Base-by-base conservation (phyloP, 2,329 filamentous ascomycete species). In the Diaporthe batatas region DNA sequence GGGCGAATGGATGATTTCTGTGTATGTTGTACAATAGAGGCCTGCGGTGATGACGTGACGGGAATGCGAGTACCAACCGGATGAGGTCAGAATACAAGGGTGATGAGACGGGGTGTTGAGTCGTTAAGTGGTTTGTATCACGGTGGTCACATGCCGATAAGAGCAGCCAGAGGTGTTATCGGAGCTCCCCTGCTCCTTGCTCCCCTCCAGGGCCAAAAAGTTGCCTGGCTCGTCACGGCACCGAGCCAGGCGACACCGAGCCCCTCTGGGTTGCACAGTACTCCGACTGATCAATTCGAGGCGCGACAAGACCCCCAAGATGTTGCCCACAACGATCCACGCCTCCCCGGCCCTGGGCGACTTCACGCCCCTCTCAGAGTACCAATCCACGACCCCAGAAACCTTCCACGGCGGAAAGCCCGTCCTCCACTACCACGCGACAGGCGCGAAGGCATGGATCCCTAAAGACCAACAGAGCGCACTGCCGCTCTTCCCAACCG, bases 371-470 rank as follows among this genome's bases (percentile, higher is more conserved):
- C 86, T 95, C 58, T 84, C 87, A 72, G 91, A 94, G 74, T 93
- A 94, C 79, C 89, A 94, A 80, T 86, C 90, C 68, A 90, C 91
- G 78, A 96, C 93, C 1, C 93, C 93, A 0, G 85, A 86, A 72
- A 92, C 89, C 54, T 96, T 95, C 83, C 92, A 91, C 77, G 89
- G 87, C 77, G 90, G 89, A 36, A 93, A 92, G 78, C 90, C 93
- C 1, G 87, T 95, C 55, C 87, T 95, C 4, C 90, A 95, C 82
- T 89, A 88, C 76, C 89, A 91, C 77, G 85, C 88, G 51, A 77
- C 84, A 16, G 84, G 85, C 72, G 86, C 90, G 71, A 90, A 88
- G 51, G 88, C 91, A 3, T 88, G 89, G 78, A 83, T 92, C 25
- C 84, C 89, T 34, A 84, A 83, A 47, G 84, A 86, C 34, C 74